Evolutionary conservation across 192 early-diverging fungal species (phyloP), one percentile per base, ranked within the genome.

Genomic region (Entophlyctis luteolus): DNA sequence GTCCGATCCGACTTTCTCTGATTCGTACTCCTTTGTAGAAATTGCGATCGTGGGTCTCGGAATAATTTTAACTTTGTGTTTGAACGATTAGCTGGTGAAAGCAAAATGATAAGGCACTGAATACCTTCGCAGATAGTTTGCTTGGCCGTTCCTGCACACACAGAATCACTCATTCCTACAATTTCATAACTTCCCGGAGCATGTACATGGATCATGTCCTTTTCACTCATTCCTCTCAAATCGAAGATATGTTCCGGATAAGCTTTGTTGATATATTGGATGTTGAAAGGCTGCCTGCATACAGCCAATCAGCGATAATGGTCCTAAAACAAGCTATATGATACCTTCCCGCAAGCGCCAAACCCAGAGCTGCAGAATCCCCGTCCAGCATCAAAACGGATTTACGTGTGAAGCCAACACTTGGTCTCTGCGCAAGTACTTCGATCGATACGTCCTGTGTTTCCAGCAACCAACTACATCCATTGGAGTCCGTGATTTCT

Each of bases 401-500:
- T 31, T 47, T 68, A 4, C 59, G 70, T n/a, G 49, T 59, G 55
- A 83, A 83, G 29, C 62, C 48, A 20, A 57, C 79, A 35, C 68
- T 54, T 16, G 81, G 81, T 46, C 79, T 55, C 37, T 53, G 62
- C 3, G 70, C 38, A 25, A 77, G 55, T 3, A 83, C 74, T 32
- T 83, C 81, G 55, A 83, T 79, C 4, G 46, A 18, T 2, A 78
- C 59, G 20, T 65, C 65, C 31, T 42, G 62, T 22, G 72, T 72
- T 25, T 55, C 58, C n/a, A 81, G n/a, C 20, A 57, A 27, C 38
- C 65, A 59, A 6, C 56, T 71, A 36, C 81, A 83, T 12, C 79
- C 77, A 65, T 81, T 79, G 1, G 69, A 76, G 46, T 79, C 77
- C 18, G 68, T 79, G 42, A 83, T 72, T 29, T 81, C 77, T 72